Percentiles rank a stretch among this genome's conserved stretches.
These are phyloP conservation scores for Arachis hypogaea DNA, from an alignment of 306 rosid species.

Conservation along the genomic window DNA sequence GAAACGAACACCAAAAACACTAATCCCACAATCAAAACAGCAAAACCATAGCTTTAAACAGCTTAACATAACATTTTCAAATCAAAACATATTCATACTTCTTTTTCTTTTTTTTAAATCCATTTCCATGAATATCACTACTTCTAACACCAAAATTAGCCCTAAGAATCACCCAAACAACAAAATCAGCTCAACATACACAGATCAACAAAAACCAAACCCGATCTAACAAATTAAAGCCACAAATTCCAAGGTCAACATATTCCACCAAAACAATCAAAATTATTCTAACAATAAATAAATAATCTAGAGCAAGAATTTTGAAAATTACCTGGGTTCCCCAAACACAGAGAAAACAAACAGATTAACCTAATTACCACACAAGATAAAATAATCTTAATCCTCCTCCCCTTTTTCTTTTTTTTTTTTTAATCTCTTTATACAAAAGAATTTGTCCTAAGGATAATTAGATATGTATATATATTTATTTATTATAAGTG, in stretches of 20 bases:
- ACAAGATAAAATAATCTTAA: background rate
- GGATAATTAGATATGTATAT: background rate
- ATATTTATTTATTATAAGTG: background rate
- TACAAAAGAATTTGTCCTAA: background rate
- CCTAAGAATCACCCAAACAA: background rate
- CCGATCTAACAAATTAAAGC: conserved; percentile 42
- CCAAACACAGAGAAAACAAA: conserved; percentile 19
- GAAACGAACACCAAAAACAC: background rate
- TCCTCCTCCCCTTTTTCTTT: background rate
- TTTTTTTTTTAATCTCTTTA: background rate
- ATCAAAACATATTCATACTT: background rate
- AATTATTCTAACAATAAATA: background rate
- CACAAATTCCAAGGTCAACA: conserved; percentile 14
- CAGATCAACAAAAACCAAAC: conserved; percentile 5
- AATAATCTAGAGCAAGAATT: background rate
- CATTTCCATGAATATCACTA: background rate
- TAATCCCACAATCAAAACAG: background rate
- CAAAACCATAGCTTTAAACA: conserved; percentile 3
- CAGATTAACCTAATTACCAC: conserved; percentile 14
- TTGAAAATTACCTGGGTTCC: conserved; percentile 28
- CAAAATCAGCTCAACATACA: background rate
- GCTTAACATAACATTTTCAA: conserved; percentile 10
- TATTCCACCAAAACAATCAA: background rate
- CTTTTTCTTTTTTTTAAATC: no score
- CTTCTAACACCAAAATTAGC: background rate